phyloP scores from a whole-genome alignment of 2,329 filamentous ascomycete genomes.

The Claviceps sorghi region DNA sequence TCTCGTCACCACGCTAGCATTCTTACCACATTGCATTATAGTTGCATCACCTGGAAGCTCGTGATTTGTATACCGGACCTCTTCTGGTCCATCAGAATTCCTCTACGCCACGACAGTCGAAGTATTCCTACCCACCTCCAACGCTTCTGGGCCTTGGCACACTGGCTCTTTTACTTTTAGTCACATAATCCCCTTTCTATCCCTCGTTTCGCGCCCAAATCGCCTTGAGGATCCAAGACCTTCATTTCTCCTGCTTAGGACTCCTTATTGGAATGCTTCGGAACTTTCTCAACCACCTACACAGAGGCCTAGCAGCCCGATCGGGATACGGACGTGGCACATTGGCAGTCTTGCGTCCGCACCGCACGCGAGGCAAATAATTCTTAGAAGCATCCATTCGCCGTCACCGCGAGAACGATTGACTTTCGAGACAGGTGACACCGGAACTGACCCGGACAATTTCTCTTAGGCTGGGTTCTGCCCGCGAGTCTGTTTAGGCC shows the following conservation, averaged over 20 bases:
- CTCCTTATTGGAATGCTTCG: conserved; percentile 6
- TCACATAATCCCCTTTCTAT: not conserved
- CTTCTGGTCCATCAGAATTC: not conserved
- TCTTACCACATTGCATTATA: not conserved
- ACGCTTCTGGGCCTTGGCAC: not conserved
- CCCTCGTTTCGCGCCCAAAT: not conserved
- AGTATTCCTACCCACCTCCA: not conserved
- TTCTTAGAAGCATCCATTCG: conserved; percentile 13
- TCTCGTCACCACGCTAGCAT: not conserved
- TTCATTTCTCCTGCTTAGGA: not conserved
- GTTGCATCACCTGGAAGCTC: not conserved
- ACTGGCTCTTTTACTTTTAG: not conserved
- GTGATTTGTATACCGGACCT: not conserved
- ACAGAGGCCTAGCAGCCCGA: conserved; percentile 10
- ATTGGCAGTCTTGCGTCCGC: conserved; percentile 19
- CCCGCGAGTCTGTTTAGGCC: not conserved
- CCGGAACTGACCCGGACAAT: not conserved
- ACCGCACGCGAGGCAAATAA: conserved; percentile 17
- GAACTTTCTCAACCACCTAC: conserved; percentile 11
- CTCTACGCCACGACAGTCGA: not conserved
- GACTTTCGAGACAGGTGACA: conserved; percentile 3
- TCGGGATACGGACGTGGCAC: conserved; percentile 9
- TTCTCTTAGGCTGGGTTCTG: not conserved
- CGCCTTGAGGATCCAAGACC: not conserved
- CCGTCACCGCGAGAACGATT: not conserved